Percentiles rank a stretch among this genome's conserved stretches.
phyloP scores from a whole-genome alignment of 2,329 filamentous ascomycete genomes.

The Emmonsiellopsis sp. region DNA sequence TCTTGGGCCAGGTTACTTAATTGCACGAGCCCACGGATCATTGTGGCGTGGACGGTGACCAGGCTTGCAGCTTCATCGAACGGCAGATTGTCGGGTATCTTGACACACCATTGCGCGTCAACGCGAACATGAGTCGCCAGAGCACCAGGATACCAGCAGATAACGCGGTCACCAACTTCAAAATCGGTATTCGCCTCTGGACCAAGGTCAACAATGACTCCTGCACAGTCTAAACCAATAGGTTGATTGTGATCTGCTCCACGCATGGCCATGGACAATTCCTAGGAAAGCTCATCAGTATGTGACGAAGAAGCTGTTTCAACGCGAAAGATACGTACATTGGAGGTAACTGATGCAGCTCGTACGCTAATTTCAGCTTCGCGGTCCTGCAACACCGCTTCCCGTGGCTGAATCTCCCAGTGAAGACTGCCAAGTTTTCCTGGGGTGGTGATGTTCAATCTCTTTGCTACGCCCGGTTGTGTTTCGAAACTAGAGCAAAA shows the following conservation, averaged over 20 bases:
- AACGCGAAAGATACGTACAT: not conserved
- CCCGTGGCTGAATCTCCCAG: no score
- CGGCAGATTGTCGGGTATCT: constrained; percentile 19
- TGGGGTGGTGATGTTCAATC: not conserved
- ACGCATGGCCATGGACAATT: constrained; percentile 14
- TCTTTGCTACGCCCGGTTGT: constrained; percentile 2
- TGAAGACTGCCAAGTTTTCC: not conserved
- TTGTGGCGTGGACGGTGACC: constrained; percentile 15
- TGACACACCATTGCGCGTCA: constrained; percentile 9
- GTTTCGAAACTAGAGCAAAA: not conserved
- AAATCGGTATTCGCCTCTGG: constrained; percentile 21
- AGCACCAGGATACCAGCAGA: constrained; percentile 3
- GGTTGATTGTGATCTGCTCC: constrained; percentile 21
- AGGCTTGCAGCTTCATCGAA: constrained; percentile 22
- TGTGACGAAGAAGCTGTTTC: not conserved
- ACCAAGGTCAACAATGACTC: constrained; percentile 26
- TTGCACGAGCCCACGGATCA: constrained; percentile 15
- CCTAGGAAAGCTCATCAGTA: constrained; percentile 4
- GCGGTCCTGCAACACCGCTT: no score
- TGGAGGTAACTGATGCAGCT: no score
- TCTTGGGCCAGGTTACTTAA: constrained; percentile 12
- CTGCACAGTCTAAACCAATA: constrained; percentile 35
- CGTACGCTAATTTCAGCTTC: no score
- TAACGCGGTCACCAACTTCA: constrained; percentile 32
- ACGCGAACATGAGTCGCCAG: constrained; percentile 8